Conservation (phyloP, 2,329 filamentous ascomycete genomes). For the Aspergillus sp. region DNA sequence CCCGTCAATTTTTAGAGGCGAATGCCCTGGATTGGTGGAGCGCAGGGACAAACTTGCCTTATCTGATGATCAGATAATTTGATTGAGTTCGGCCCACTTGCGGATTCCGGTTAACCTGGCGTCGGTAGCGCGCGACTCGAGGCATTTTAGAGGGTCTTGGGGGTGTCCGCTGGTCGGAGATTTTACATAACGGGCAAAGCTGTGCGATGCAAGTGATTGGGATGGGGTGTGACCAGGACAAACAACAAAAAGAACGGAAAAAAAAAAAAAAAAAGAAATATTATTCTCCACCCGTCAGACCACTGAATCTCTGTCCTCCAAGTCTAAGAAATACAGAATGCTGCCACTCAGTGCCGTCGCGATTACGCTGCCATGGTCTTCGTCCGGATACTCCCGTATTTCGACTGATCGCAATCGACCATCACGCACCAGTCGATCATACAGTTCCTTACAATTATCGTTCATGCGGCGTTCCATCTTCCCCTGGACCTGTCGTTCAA, state of each 20-base stretch:
- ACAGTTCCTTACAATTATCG: constrained; percentile 25
- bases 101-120: not conserved
- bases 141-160: not conserved
- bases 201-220: not conserved
- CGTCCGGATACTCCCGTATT: constrained; percentile 24
- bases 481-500: constrained; percentile 21
- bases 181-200: not conserved
- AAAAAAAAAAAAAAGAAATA: not conserved
- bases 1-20: not conserved
- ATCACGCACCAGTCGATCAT: constrained; percentile 14
- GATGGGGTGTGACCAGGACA: not conserved
- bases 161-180: not conserved
- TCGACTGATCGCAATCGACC: constrained; percentile 14
- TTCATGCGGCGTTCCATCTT: constrained; percentile 24
- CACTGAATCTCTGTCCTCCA: not conserved
- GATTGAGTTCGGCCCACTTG: not conserved
- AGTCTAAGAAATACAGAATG: constrained; percentile 17
- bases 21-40: not conserved
- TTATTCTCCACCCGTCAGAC: not conserved
- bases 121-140: no score
- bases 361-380: constrained; percentile 35
- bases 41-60: not conserved
- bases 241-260: not conserved
- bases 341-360: constrained; percentile 27
- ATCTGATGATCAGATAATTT: constrained; percentile 8